phyloP scores from a whole-genome alignment of 768 basidiomycete genomes.

The Suillus hirtellus region DNA sequence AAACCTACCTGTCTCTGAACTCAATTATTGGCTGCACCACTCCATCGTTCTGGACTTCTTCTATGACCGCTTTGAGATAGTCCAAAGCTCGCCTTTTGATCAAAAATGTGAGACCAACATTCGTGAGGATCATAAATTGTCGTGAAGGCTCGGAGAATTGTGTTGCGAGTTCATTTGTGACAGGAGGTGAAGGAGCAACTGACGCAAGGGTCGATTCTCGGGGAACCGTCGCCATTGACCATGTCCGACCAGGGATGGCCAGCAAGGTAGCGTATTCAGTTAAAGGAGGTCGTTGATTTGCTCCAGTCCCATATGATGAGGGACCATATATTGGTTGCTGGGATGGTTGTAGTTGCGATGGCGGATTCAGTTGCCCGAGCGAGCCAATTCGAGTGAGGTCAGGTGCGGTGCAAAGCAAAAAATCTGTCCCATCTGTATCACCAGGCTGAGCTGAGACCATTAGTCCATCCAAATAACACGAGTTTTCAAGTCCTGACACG shows the following conservation, averaged over 20 bases:
- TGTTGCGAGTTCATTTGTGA: slow-evolving; percentile 78
- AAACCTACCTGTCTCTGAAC: slow-evolving; percentile 72
- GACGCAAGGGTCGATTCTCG: slow-evolving; percentile 35
- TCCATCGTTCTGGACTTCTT: slow-evolving; percentile 76
- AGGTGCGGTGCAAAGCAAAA: slow-evolving; percentile 71
- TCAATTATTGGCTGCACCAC: slow-evolving; percentile 78
- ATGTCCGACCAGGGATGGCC: slow-evolving; percentile 80
- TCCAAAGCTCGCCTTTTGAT: slow-evolving; percentile 83
- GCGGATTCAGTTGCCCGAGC: slow-evolving; percentile 62
- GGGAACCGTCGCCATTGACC: slow-evolving; percentile 72
- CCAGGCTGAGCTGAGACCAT: slow-evolving; percentile 72
- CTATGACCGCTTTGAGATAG: slow-evolving; percentile 77
- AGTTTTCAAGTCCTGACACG: slow-evolving; percentile 56
- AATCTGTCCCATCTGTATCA: slow-evolving; percentile 73
- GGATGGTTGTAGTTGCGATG: slow-evolving; percentile 38
- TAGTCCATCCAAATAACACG: slow-evolving; percentile 68
- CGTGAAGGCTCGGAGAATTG: slow-evolving; percentile 75
- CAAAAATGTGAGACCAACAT: slow-evolving; percentile 80
- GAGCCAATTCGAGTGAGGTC: slow-evolving; percentile 73
- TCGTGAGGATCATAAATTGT: slow-evolving; percentile 88
- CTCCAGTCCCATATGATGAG: slow-evolving; percentile 40
- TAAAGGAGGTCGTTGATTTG: slow-evolving; percentile 58
- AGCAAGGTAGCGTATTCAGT: slow-evolving; percentile 78
- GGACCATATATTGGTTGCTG: slow-evolving; percentile 41
- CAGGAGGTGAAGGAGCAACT: slow-evolving; percentile 47